Conservation (phyloP, 495 filamentous ascomycete genomes). For the Neurospora sp. region DNA sequence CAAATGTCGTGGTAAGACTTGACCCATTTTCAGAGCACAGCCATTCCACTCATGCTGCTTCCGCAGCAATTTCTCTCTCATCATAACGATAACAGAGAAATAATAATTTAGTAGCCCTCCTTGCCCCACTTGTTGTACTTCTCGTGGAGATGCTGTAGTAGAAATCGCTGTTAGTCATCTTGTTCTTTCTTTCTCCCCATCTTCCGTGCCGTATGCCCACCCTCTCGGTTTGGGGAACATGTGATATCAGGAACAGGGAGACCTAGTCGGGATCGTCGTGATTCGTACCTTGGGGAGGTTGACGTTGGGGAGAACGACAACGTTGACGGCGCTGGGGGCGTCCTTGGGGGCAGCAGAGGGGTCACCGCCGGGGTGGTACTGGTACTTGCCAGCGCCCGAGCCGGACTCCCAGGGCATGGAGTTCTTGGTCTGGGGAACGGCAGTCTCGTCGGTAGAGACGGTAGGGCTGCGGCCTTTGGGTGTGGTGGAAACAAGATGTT, state of each 20-base stretch:
- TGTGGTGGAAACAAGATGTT: constrained; percentile 14
- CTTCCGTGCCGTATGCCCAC: background rate
- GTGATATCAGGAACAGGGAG: background rate
- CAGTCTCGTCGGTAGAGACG: constrained; percentile 66
- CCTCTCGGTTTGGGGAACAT: background rate
- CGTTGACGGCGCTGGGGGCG: constrained; percentile 89
- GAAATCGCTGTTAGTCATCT: constrained; percentile 10
- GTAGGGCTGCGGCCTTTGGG: constrained; percentile 70
- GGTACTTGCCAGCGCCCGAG: constrained; percentile 61
- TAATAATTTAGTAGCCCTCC: constrained; percentile 46
- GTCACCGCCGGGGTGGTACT: constrained; percentile 87
- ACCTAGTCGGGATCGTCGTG: background rate
- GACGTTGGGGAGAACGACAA: constrained; percentile 85
- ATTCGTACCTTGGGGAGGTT: constrained; percentile 75
- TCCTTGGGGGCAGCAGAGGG: constrained; percentile 63
- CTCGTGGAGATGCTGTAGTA: constrained; percentile 72
- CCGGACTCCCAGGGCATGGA: constrained; percentile 85
- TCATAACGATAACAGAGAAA: background rate
- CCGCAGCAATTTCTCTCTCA: background rate
- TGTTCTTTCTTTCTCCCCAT: background rate
- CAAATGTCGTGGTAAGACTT: background rate
- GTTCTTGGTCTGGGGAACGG: constrained; percentile 58
- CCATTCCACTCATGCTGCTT: background rate
- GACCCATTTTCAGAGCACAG: background rate
- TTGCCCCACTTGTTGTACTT: constrained; percentile 99